Conservation (phyloP, 2,329 filamentous ascomycete species). For the Phialocephala subalpina region DNA sequence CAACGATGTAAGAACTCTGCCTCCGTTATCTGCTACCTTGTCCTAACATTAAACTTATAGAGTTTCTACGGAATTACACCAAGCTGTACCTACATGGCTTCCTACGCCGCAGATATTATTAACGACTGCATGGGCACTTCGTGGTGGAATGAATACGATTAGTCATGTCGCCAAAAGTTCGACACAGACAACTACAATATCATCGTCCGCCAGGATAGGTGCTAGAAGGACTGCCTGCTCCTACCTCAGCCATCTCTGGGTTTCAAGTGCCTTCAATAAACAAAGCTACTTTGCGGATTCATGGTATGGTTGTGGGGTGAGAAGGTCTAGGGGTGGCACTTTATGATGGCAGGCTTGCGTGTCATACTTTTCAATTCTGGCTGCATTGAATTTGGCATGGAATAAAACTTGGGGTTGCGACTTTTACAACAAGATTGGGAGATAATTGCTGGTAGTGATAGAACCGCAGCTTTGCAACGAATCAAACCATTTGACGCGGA, state of each 20-base stretch:
- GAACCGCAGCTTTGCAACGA: too few species aligned
- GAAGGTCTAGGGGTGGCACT: background rate
- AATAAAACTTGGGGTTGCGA: too few species aligned
- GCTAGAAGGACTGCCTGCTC: background rate
- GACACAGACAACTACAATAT: slow-evolving; percentile 4
- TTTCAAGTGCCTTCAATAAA: background rate
- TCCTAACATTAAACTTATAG: background rate
- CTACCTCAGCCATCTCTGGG: background rate
- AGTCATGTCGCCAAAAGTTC: background rate
- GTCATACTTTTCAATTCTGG: too few species aligned
- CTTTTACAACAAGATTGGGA: too few species aligned
- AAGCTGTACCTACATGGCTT: background rate
- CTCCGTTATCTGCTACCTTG: background rate
- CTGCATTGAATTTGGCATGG: too few species aligned
- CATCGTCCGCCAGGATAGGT: background rate
- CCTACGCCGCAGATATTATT: background rate
- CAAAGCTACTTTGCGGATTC: background rate
- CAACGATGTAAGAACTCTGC: slow-evolving; percentile 3
- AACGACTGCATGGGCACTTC: background rate
- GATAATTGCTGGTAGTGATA: too few species aligned
- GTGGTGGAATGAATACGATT: background rate
- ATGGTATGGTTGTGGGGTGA: background rate
- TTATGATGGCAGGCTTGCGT: background rate
- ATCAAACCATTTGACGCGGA: too few species aligned
- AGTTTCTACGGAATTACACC: background rate